Base-by-base conservation (phyloP, 2,329 filamentous ascomycete species). In the Phyllosticta paracitricarpa region DNA sequence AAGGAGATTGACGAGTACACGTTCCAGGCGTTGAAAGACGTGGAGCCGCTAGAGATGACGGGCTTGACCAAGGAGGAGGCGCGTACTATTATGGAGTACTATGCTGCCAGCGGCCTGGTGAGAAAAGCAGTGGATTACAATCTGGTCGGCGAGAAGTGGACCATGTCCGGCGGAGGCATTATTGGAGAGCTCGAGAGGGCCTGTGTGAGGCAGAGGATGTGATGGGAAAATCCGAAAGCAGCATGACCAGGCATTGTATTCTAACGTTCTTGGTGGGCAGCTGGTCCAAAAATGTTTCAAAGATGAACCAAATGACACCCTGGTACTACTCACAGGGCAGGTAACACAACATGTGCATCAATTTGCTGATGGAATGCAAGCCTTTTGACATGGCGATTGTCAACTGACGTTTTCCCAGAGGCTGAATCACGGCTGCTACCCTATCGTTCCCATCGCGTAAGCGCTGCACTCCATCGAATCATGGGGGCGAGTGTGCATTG, bases 21-120 rank as follows among this genome's bases (percentile, higher is more conserved):
- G 1, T 70, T 83, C 61, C 76, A 80, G 1, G 71, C 67, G 2
- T 64, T 79, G 62, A 74, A 76, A 61, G 71, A 71, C 7, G 72
- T 82, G 12, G 74, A 78, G 33, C 71, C 82, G 2, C 73, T 80
- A 66, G 80, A 82, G 22, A 71, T 96, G 22, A 80, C 82, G 52
- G 88, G 89, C 8, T 69, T 97, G 66, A 87, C 79, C 68, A 89
- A 87, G 75, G 76, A 81, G 1, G 93, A 97, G 76, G 86, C 89
- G 10, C 83, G 87, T 63, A 82, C 85, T 0, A 79, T 96, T 67
- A 87, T 97, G 85, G 91, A 97, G 78, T 97, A 97, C 77, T 97
- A 93, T 81, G 91, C 90, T 4, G 85, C 84, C 40, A 95, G 90
- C 73, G 94, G 93, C 12, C 79, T 96, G 71, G 72, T 96, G 70